Evolutionary conservation across 305 asterid species (phyloP).

Genomic region (Fraxinus sp.): DNA sequence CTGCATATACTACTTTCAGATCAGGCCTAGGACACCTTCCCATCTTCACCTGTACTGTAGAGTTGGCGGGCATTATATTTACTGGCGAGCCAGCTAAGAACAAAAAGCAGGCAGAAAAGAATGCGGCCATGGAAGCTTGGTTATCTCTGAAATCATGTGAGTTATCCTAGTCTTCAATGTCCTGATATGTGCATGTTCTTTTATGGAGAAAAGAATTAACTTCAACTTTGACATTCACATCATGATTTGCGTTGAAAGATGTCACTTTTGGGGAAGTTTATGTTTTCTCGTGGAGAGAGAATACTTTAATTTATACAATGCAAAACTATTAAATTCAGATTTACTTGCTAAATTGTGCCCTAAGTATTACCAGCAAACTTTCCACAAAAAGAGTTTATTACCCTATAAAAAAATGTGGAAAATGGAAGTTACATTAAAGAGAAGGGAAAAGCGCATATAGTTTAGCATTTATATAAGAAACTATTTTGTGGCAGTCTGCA

Average conservation of each 20-base stretch:
- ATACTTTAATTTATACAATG: not conserved
- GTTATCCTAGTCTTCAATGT: conserved; percentile 22
- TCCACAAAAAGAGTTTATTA: not conserved
- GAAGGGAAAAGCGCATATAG: not conserved
- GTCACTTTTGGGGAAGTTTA: not conserved
- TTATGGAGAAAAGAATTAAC: conserved; percentile 1
- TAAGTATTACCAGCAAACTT: not conserved
- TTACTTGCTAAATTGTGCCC: not conserved
- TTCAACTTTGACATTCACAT: not conserved
- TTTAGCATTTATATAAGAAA: not conserved
- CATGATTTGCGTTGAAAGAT: not conserved
- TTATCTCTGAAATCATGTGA: conserved; percentile 51
- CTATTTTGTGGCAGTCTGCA: not conserved
- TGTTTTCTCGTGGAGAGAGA: not conserved
- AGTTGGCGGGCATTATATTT: conserved; percentile 51
- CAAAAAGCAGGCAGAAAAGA: conserved; percentile 60
- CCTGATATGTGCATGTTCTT: conserved; percentile 13
- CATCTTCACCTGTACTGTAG: conserved; percentile 51
- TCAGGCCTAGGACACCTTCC: conserved; percentile 56
- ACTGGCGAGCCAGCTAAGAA: conserved; percentile 57
- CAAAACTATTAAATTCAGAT: not conserved
- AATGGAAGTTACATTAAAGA: not conserved
- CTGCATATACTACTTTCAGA: conserved; percentile 45
- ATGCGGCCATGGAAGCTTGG: conserved; percentile 65
- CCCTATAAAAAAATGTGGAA: not conserved